phyloP scores from a whole-genome alignment of 2,329 filamentous ascomycete genomes.

The Diaporthe amygdali region DNA sequence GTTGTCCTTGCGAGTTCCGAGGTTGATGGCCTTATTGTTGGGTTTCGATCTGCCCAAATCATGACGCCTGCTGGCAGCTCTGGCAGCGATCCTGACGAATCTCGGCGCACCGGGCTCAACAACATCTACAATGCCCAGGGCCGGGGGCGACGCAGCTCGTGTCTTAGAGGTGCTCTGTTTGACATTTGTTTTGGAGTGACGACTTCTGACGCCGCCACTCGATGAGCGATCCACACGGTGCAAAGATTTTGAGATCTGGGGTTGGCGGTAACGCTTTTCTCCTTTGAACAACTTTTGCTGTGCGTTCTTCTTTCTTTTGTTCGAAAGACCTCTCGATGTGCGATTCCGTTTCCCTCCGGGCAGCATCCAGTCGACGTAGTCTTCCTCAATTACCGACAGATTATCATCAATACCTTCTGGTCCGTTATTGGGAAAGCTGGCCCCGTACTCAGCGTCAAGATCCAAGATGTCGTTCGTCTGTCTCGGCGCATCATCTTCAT shows the following conservation, averaged over 20 bases:
- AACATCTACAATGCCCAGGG: slow-evolving; percentile 66
- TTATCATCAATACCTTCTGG: slow-evolving; percentile 26
- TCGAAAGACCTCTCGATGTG: slow-evolving; percentile 34
- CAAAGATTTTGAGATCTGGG: slow-evolving; percentile 37
- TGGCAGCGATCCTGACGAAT: slow-evolving; percentile 67
- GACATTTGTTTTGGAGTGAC: slow-evolving; percentile 9
- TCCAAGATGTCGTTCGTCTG: neutral
- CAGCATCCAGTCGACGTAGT: slow-evolving; percentile 57
- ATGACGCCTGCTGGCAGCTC: slow-evolving; percentile 53
- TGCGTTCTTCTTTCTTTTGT: slow-evolving; percentile 34
- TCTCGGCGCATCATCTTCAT: neutral
- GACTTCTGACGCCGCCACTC: neutral
- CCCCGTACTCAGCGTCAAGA: neutral
- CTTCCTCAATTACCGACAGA: slow-evolving; percentile 52
- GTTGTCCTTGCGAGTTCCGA: slow-evolving; percentile 67
- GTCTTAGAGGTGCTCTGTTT: neutral
- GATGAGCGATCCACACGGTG: slow-evolving; percentile 13
- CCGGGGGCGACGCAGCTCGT: slow-evolving; percentile 37
- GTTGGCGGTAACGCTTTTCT: slow-evolving; percentile 33
- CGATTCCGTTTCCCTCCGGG: slow-evolving; percentile 47
- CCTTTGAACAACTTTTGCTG: slow-evolving; percentile 38
- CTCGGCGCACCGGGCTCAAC: slow-evolving; percentile 56
- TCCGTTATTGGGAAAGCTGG: neutral
- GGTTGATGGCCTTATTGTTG: slow-evolving; percentile 59
- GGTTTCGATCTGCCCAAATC: slow-evolving; percentile 62